Evolutionary conservation across 2,329 filamentous ascomycete species (phyloP).

Genomic region (Ilyonectria robusta): DNA sequence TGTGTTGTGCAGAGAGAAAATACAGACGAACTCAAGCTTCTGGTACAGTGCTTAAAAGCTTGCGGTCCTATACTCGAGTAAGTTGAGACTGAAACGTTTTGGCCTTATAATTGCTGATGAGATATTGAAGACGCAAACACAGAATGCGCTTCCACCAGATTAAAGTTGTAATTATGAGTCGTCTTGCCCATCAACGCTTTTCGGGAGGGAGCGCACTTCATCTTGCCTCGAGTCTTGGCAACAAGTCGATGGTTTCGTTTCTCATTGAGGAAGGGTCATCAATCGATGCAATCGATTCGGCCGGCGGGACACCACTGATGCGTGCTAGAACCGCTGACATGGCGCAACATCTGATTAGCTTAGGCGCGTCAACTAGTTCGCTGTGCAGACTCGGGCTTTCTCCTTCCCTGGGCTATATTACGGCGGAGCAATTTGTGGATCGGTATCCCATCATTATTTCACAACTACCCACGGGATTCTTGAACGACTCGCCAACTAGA

Average conservation of each 20-base stretch:
- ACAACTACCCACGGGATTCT: too few species aligned
- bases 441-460: background rate
- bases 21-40: background rate
- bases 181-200: background rate
- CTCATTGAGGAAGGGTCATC: constrained; percentile 9
- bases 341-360: background rate
- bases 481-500: too few species aligned
- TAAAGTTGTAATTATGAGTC: background rate
- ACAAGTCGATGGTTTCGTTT: background rate
- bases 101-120: too few species aligned
- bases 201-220: background rate
- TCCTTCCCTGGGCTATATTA: too few species aligned
- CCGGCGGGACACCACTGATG: background rate
- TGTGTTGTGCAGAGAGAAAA: too few species aligned
- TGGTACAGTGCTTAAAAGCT: background rate
- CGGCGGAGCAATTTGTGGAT: too few species aligned
- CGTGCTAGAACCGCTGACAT: background rate
- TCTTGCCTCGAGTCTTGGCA: background rate
- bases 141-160: background rate
- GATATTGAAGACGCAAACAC: background rate
- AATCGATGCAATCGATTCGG: background rate
- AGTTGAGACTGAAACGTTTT: too few species aligned
- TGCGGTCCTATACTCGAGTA: too few species aligned
- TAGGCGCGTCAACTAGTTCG: background rate
- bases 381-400: background rate